Base-by-base conservation (phyloP, 805 yeast species). In the Candida patagonica region DNA sequence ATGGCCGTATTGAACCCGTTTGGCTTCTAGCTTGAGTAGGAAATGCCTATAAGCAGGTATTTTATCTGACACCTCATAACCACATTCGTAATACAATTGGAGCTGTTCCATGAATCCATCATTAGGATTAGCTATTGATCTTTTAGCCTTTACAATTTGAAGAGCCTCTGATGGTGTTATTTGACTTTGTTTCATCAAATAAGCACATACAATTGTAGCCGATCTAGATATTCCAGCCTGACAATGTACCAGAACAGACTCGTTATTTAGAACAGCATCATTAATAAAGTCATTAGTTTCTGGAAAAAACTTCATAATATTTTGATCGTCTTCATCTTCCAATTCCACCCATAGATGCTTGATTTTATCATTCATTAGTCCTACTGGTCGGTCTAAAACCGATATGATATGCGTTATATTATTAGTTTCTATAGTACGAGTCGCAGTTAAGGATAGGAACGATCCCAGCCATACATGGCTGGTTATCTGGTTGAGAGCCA, bases 211-310 rank as follows among this genome's bases (percentile, higher is more conserved):
- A 12, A 87, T 79, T 0, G 96, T 78, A 0, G 83, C 89, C 4
- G 95, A 83, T 47, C 98, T 68, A 1, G 96, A 86, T 22, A 85
- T 84, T 1, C 98, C 98, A 22, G 95, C 96, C 43, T 89, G 84
- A 59, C 70, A 65, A 42, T 66, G 70, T n/a, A 65, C 66, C 5
- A 65, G 52, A 4, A 65, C 59, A 7, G 55, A 51, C 6, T 51
- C 58, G 26, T 59, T 59, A 12, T 35, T 38, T 15, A 41, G 13
- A 21, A 50, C 62, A 0, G 85, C 86, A 2, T 60, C 53, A 35
- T 78, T 80, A 2, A 89, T 80, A 56, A 84, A 86, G 8, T 60
- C 60, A 49, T 80, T 80, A 1, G 81, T 66, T 33, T 69, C 70
- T n/a, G 70, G 69, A 38, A 89, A 69, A 46, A 70, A 66, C 44